Evolutionary conservation across 306 rosid species (phyloP).

Genomic region (Psophocarpus tetragonolobus): DNA sequence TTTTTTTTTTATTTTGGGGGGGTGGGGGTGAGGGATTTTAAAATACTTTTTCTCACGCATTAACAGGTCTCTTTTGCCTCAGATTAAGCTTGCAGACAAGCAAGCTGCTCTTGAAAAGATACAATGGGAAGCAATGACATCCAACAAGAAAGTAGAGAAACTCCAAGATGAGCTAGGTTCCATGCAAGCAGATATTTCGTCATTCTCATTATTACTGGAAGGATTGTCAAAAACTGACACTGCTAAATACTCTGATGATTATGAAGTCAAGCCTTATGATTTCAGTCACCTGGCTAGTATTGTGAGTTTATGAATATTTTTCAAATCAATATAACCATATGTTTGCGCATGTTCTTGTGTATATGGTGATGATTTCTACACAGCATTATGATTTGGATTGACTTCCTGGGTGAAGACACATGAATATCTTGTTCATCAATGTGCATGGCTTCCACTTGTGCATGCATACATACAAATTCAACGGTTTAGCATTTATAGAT

Average conservation of each 20-base stretch:
- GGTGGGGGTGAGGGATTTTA: neutral
- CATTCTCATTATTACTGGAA: constrained; percentile 57
- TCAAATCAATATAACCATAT: neutral
- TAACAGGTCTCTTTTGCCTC: constrained; percentile 17
- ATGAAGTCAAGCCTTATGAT: constrained; percentile 40
- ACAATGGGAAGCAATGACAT: constrained; percentile 85
- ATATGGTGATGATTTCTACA: constrained; percentile 38
- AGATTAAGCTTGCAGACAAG: constrained; percentile 97
- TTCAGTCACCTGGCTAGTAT: constrained; percentile 29
- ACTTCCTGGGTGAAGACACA: constrained; percentile 47
- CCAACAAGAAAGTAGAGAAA: constrained; percentile 54
- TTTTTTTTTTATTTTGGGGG: no score
- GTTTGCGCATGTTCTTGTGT: constrained; percentile 3
- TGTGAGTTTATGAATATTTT: constrained; percentile 46
- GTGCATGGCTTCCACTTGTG: neutral
- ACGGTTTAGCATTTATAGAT: constrained; percentile 3
- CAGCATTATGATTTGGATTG: constrained; percentile 32
- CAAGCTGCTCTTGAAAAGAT: constrained; percentile 91
- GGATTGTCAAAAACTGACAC: constrained; percentile 59
- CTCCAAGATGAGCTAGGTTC: constrained; percentile 46
- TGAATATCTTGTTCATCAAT: neutral
- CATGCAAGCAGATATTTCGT: constrained; percentile 44
- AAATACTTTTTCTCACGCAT: neutral
- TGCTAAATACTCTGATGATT: constrained; percentile 32
- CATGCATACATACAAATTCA: constrained; percentile 9